Conservation (phyloP, 345 rosid species). For the Citrus sinensis region DNA sequence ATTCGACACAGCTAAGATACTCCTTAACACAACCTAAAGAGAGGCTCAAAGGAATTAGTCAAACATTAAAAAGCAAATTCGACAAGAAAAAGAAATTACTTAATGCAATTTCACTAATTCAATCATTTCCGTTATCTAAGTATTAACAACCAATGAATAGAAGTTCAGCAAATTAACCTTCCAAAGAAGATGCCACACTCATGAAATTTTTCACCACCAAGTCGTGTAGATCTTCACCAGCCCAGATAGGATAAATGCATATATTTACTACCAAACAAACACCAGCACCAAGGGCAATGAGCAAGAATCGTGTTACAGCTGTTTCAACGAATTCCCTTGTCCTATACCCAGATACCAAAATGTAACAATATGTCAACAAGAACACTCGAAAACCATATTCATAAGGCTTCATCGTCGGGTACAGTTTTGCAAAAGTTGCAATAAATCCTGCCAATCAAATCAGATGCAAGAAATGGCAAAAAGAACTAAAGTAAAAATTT, state of each 20-base stretch:
- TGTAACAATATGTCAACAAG: slow-evolving; percentile 75
- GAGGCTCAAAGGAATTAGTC: slow-evolving; percentile 17
- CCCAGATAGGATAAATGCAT: slow-evolving; percentile 95
- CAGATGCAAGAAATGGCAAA: slow-evolving; percentile 8
- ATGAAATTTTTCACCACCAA: slow-evolving; percentile 80
- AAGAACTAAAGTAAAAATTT: slow-evolving; percentile 2
- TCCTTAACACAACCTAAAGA: slow-evolving; percentile 64
- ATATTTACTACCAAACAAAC: slow-evolving; percentile 72
- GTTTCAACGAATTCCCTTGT: slow-evolving; percentile 71
- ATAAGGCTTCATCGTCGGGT: slow-evolving; percentile 85
- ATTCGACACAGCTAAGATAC: slow-evolving; percentile 69
- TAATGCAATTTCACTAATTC: neutral
- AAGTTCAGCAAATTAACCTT: slow-evolving; percentile 43
- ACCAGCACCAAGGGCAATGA: slow-evolving; percentile 85
- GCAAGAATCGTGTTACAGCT: slow-evolving; percentile 69
- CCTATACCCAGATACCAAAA: slow-evolving; percentile 82
- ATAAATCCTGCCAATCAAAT: slow-evolving; percentile 55
- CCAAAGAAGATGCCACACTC: slow-evolving; percentile 82
- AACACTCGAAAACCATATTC: slow-evolving; percentile 92
- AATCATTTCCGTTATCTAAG: neutral
- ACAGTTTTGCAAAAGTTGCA: slow-evolving; percentile 67
- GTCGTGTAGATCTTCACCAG: slow-evolving; percentile 92
- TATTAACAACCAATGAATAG: neutral
- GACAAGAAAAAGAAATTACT: neutral
- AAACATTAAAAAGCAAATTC: slow-evolving; percentile 2